These are phyloP conservation scores for Termitomyces sp. DNA, from an alignment of 768 basidiomycete genomes.

Conservation along the genomic window DNA sequence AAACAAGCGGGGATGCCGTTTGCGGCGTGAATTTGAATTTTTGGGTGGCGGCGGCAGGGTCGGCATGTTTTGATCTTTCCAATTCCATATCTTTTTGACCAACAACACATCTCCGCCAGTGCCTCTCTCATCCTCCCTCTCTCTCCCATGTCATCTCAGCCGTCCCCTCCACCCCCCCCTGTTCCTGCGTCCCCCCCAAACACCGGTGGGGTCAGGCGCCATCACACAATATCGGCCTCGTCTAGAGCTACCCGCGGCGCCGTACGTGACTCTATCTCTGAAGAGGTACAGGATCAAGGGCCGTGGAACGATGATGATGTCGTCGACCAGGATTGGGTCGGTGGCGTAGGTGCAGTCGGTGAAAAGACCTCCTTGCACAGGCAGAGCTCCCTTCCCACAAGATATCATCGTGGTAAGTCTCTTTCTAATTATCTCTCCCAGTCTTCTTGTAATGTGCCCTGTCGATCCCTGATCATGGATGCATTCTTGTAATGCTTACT, in stretches of 20 bases:
- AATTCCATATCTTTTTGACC: conserved; percentile 12
- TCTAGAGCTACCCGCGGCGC: conserved; percentile 59
- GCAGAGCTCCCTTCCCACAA: conserved; percentile 77
- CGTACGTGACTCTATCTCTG: conserved; percentile 63
- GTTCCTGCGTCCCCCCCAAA: conserved; percentile 37
- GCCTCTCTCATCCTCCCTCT: conserved; percentile 5
- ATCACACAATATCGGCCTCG: conserved; percentile 79
- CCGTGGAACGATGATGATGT: conserved; percentile 73
- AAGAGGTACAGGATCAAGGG: conserved; percentile 55
- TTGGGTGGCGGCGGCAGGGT: not conserved
- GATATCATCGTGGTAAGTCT: conserved; percentile 67
- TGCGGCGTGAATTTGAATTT: too few relatives aligned
- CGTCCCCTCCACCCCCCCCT: conserved; percentile 34
- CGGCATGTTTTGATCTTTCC: conserved; percentile 14
- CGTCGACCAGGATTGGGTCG: conserved; percentile 79
- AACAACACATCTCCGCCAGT: conserved; percentile 2
- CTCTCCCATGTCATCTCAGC: conserved; percentile 28
- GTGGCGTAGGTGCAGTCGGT: conserved; percentile 77
- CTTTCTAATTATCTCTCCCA: conserved; percentile 6
- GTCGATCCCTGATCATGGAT: conserved; percentile 18
- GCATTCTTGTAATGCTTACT: conserved; percentile 18
- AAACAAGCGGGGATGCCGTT: not conserved
- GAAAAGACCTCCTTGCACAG: conserved; percentile 79
- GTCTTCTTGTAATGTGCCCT: conserved; percentile 11
- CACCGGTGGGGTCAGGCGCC: conserved; percentile 60